Evolutionary conservation across 1,284 basidiomycete species (phyloP).

Genomic region (Tremellales sp.): DNA sequence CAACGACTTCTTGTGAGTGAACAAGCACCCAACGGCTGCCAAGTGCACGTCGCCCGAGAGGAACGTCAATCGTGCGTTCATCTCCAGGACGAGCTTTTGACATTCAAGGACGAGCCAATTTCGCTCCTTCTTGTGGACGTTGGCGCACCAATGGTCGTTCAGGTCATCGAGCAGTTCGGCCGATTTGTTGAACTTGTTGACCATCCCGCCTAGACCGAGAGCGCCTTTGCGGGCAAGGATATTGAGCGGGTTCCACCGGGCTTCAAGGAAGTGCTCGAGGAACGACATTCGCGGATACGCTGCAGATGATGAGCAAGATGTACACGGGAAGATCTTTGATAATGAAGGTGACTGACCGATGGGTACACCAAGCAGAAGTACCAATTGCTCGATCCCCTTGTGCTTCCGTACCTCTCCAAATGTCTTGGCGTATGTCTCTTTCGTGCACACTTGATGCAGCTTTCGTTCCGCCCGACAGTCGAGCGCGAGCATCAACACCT

Average conservation of each 20-base stretch:
- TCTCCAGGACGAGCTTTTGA: conserved; percentile 63
- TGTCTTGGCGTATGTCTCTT: conserved; percentile 64
- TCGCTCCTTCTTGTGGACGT: conserved; percentile 80
- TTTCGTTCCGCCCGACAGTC: conserved; percentile 88
- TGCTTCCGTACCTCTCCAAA: conserved; percentile 57
- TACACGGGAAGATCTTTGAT: not conserved
- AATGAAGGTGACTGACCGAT: conserved; percentile 26
- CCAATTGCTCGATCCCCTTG: conserved; percentile 60
- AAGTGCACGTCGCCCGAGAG: conserved; percentile 91
- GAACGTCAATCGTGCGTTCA: conserved; percentile 69
- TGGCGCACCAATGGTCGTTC: conserved; percentile 86
- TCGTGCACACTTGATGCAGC: conserved; percentile 72
- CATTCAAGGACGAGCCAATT: conserved; percentile 81
- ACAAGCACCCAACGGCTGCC: conserved; percentile 72
- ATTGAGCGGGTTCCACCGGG: conserved; percentile 75
- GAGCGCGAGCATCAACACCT: conserved; percentile 67
- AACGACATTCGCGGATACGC: conserved; percentile 93
- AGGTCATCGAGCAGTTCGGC: conserved; percentile 89
- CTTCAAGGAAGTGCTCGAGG: conserved; percentile 62
- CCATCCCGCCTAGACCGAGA: conserved; percentile 68
- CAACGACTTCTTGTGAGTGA: conserved; percentile 52
- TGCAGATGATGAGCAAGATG: conserved; percentile 32
- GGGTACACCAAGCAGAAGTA: conserved; percentile 67
- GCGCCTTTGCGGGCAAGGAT: conserved; percentile 56
- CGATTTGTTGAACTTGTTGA: conserved; percentile 85